phyloP scores from a whole-genome alignment of 1,284 basidiomycete species.

The Fomes fomentarius region DNA sequence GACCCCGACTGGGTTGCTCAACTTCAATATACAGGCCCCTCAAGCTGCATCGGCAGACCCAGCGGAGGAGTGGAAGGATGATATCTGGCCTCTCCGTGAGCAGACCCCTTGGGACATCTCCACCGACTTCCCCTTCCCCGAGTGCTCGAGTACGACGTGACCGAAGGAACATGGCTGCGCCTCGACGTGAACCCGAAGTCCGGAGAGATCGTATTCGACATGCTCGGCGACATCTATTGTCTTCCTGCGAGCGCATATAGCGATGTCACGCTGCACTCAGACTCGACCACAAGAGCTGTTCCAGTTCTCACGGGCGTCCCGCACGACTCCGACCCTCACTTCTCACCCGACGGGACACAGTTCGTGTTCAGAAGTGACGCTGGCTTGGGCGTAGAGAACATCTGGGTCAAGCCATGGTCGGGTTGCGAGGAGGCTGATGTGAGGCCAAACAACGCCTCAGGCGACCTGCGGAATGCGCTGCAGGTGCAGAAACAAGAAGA shows the following conservation, averaged over 20 bases:
- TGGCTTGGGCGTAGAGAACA: conserved; percentile 70
- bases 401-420: conserved; percentile 68
- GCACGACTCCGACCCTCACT: conserved; percentile 70
- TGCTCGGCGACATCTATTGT: conserved; percentile 75
- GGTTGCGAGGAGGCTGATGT: conserved; percentile 65
- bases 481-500: conserved; percentile 47
- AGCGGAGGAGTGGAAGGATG: conserved; percentile 55
- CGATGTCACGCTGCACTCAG: conserved; percentile 23
- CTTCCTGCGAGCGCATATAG: conserved; percentile 49
- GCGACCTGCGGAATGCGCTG: conserved; percentile 40
- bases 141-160: conserved; percentile 64
- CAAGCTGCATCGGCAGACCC: conserved; percentile 9
- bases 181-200: conserved; percentile 68
- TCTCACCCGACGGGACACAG: conserved; percentile 64
- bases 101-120: conserved; percentile 77
- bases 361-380: conserved; percentile 73
- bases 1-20: conserved; percentile 8
- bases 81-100: conserved; percentile 65
- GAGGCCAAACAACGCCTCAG: conserved; percentile 33
- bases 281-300: conserved; percentile 40
- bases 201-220: conserved; percentile 76
- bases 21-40: background rate
- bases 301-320: conserved; percentile 64
- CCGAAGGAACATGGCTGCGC: conserved; percentile 74
- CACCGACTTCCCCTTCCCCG: conserved; percentile 72